Evolutionary conservation across 2,329 filamentous ascomycete genomes (phyloP).

Genomic region (Fusarium oxysporum): DNA sequence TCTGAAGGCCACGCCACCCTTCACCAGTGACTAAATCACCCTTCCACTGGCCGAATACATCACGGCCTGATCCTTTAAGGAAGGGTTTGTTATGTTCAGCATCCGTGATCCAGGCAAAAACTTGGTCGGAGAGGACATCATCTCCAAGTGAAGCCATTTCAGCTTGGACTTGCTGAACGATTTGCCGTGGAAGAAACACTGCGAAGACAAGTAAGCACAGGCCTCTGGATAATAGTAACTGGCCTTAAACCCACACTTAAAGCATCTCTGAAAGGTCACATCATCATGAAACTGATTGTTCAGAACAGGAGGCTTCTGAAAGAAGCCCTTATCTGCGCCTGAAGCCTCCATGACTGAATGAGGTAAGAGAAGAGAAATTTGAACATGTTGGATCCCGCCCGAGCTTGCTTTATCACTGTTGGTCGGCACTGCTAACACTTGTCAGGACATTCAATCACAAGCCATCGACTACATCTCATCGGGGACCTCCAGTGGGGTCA

Average conservation of each 20-base stretch:
- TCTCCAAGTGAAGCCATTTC: constrained; percentile 62
- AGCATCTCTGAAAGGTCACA: constrained; percentile 61
- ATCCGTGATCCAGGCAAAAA: constrained; percentile 71
- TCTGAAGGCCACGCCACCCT: constrained; percentile 73
- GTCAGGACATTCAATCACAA: constrained; percentile 30
- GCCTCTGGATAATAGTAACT: too few species aligned
- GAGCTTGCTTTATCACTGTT: background rate
- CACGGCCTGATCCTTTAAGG: constrained; percentile 65
- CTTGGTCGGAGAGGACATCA: constrained; percentile 63
- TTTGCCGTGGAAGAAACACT: constrained; percentile 62
- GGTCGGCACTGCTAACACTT: background rate
- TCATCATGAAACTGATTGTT: constrained; percentile 69
- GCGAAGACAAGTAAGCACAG: background rate
- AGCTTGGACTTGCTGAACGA: constrained; percentile 54
- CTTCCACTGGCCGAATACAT: constrained; percentile 70
- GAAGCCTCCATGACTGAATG: constrained; percentile 55
- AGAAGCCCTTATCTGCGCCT: constrained; percentile 63
- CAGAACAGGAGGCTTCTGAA: constrained; percentile 64
- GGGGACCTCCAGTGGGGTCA: constrained; percentile 34
- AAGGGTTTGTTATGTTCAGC: constrained; percentile 74
- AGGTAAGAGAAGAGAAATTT: background rate
- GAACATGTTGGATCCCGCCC: background rate
- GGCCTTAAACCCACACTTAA: constrained; percentile 57
- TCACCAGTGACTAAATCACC: constrained; percentile 72
- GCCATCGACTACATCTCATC: constrained; percentile 27